A percentile compares a stretch with the other conserved stretches of the same genome.
These are phyloP conservation scores for Erodium trifolium DNA, from an alignment of 441 rosid genomes.

Conservation along the genomic window DNA sequence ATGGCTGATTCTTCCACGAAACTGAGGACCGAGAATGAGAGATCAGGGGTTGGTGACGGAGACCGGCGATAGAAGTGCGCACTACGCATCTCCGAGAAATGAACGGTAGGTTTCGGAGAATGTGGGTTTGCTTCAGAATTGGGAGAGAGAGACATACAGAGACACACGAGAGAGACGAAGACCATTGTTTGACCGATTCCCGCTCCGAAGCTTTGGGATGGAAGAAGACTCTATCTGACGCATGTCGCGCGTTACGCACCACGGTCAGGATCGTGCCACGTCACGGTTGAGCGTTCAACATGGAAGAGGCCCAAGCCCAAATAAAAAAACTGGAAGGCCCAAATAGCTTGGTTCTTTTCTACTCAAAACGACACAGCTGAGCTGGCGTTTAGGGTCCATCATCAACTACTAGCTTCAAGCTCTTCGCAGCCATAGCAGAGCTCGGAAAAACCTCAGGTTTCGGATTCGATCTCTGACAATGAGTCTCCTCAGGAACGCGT, in stretches of 20 bases:
- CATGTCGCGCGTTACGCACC: too few relatives aligned
- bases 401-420: neutral
- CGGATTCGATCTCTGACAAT: slow-evolving; percentile 18
- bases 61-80: too few relatives aligned
- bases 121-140: neutral
- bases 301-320: neutral
- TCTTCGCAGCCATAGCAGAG: slow-evolving; percentile 6
- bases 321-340: neutral
- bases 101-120: neutral
- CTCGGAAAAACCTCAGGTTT: neutral
- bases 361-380: slow-evolving; percentile 1
- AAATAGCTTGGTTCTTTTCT: neutral
- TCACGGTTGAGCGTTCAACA: too few relatives aligned
- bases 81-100: neutral
- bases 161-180: too few relatives aligned
- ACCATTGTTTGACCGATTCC: too few relatives aligned
- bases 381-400: neutral
- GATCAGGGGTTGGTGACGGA: too few relatives aligned
- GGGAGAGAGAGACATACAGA: neutral
- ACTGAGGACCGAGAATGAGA: too few relatives aligned
- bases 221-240: too few relatives aligned
- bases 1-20: too few relatives aligned
- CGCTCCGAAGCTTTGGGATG: too few relatives aligned
- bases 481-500: slow-evolving; percentile 36
- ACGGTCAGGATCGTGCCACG: too few relatives aligned